These are phyloP conservation scores for Malassezia japonica DNA, from an alignment of 1,284 basidiomycete species.

Conservation along the genomic window DNA sequence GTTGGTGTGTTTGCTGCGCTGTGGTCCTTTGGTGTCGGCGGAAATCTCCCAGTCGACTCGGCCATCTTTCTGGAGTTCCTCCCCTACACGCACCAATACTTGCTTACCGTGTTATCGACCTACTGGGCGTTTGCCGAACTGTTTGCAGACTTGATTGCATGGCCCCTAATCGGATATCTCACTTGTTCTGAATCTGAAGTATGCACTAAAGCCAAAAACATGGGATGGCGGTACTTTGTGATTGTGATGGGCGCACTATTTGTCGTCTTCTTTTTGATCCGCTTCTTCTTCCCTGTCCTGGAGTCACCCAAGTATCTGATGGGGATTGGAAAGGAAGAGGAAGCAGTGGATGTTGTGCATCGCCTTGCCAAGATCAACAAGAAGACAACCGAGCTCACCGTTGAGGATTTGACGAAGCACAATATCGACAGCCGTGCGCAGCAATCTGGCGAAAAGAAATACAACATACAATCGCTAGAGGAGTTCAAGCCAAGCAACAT, in stretches of 20 bases:
- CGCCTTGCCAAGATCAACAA: slow-evolving; percentile 43
- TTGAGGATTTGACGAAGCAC: slow-evolving; percentile 48
- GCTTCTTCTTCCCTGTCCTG: slow-evolving; percentile 38
- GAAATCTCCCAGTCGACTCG: slow-evolving; percentile 38
- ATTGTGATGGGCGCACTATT: slow-evolving; percentile 41
- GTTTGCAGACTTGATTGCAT: slow-evolving; percentile 34
- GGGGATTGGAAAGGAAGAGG: slow-evolving; percentile 28
- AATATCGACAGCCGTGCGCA: too few relatives aligned
- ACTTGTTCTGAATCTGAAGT: slow-evolving; percentile 22
- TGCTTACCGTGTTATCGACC: slow-evolving; percentile 31
- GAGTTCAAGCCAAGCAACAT: too few relatives aligned
- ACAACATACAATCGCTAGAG: too few relatives aligned
- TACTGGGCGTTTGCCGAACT: slow-evolving; percentile 44
- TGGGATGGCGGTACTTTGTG: slow-evolving; percentile 44
- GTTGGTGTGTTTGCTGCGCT: slow-evolving; percentile 30
- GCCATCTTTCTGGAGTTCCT: slow-evolving; percentile 39
- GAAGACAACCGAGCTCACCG: slow-evolving; percentile 40
- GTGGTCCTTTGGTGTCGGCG: slow-evolving; percentile 35
- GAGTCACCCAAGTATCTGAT: slow-evolving; percentile 43
- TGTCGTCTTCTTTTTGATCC: slow-evolving; percentile 36
- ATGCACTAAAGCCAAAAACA: slow-evolving; percentile 29
- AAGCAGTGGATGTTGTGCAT: slow-evolving; percentile 27
- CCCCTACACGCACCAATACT: slow-evolving; percentile 27
- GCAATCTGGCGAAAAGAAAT: too few relatives aligned
- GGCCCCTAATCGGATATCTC: slow-evolving; percentile 33